Evolutionary conservation across 1,284 basidiomycete species (phyloP), one percentile per base, ranked within the genome.

Genomic region (Trametes pubescens): DNA sequence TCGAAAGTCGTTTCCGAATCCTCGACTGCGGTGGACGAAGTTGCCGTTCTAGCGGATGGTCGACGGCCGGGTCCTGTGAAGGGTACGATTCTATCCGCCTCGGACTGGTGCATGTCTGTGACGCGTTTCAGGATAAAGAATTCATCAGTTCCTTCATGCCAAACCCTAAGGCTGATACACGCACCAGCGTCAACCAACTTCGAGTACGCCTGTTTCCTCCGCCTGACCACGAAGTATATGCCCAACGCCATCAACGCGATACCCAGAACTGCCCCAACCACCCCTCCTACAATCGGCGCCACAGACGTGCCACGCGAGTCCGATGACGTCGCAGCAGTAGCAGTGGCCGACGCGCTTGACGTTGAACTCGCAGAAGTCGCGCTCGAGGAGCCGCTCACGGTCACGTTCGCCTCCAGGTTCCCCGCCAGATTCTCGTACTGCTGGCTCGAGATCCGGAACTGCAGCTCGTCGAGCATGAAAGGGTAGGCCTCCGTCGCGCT

Each of bases 381-480:
- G 14, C 10, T 37, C 6, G 35, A 16, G 29, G 47, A 26, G 4
- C 14, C 14, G 5, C 4, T 29, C 9, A 13, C 21, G 18, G 24
- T 24, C 21, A 22, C 4, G 24, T 35, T n/a, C 6, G 16, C 29
- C 43, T 14, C 44, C 29, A 24, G 3, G n/a, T 21, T 22, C 21
- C 21, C 54, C 13, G 44, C 26, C 32, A 57, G 46, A 14, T 22
- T 10, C 13, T 47, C 22, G 32, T 34, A 57, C 21, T 57, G 55
- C 22, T 57, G 29, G 6, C 26, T 37, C 18, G 55, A 57, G 49
- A 37, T 43, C n/a, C 55, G 26, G 34, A 44, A 53, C 55, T 21
- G 57, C n/a, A 62, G 22, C 49, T 13, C 29, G 49, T 57, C 49
- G 35, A 66, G 35, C 24, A 62, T 59, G 53, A 66, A 56, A 2